These are phyloP conservation scores for Nematodospora valgi DNA, from an alignment of 805 yeast genomes.

Conservation along the genomic window DNA sequence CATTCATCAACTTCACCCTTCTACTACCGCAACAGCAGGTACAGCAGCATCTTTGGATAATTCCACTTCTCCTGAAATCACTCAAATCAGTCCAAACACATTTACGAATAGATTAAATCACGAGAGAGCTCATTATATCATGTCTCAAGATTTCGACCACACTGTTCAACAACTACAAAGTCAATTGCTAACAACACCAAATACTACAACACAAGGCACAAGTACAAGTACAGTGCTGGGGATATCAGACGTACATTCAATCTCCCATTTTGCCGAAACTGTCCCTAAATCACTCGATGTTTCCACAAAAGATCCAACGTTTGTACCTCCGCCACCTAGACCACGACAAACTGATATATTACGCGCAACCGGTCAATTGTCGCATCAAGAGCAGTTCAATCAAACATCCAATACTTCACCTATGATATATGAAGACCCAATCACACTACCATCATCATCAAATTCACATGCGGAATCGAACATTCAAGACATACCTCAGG, in stretches of 20 bases:
- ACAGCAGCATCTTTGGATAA: no score
- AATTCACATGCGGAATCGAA: background rate
- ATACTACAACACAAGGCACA: no score
- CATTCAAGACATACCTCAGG: background rate
- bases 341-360: no score
- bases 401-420: background rate
- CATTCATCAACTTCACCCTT: background rate
- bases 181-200: slow-evolving; percentile 7
- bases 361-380: no score
- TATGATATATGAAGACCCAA: slow-evolving; percentile 1
- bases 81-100: slow-evolving; percentile 1
- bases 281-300: no score
- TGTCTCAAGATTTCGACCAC: slow-evolving; percentile 4
- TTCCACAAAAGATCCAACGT: no score
- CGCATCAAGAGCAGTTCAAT: no score
- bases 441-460: slow-evolving; percentile 1
- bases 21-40: background rate
- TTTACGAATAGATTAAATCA: slow-evolving; percentile 1
- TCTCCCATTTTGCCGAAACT: no score
- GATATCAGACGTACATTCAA: no score
- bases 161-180: slow-evolving; percentile 5
- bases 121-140: slow-evolving; percentile 2
- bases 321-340: no score
- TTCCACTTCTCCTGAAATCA: no score
- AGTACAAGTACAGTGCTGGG: no score